Evolutionary conservation across 2,329 filamentous ascomycete species (phyloP).

Genomic region (Xylariomycetidae sp.): DNA sequence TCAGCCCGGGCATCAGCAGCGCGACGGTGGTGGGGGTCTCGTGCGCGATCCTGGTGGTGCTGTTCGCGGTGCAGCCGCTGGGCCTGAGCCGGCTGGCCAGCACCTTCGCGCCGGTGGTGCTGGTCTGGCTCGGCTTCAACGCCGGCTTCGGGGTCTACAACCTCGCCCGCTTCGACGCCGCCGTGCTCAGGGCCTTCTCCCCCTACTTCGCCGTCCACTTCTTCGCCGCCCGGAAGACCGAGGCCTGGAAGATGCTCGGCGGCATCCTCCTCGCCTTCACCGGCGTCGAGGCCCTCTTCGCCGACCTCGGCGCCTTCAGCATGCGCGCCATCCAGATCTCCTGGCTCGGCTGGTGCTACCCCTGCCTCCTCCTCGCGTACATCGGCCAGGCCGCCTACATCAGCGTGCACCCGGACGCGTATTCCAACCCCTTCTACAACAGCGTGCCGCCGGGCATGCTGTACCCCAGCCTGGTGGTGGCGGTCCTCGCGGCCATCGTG

Average conservation of each 20-base stretch:
- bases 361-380: conserved; percentile 60
- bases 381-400: conserved; percentile 72
- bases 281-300: conserved; percentile 73
- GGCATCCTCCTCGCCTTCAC: conserved; percentile 71
- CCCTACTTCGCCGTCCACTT: conserved; percentile 56
- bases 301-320: conserved; percentile 70
- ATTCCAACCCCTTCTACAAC: conserved; percentile 69
- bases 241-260: conserved; percentile 61
- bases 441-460: conserved; percentile 61
- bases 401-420: conserved; percentile 48
- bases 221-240: conserved; percentile 50
- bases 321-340: conserved; percentile 64
- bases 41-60: conserved; percentile 56
- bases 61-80: conserved; percentile 60
- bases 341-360: conserved; percentile 64
- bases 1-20: conserved; percentile 47
- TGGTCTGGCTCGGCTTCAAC: conserved; percentile 63
- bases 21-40: conserved; percentile 56
- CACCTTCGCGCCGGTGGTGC: conserved; percentile 59
- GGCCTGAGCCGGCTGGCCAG: conserved; percentile 55
- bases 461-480: conserved; percentile 62
- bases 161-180: conserved; percentile 43
- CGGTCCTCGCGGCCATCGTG: conserved; percentile 65
- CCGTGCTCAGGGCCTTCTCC: conserved; percentile 50
- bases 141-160: conserved; percentile 59